phyloP scores from a whole-genome alignment of 129 eudicot genomes.

The Heracleum sosnowskyi region DNA sequence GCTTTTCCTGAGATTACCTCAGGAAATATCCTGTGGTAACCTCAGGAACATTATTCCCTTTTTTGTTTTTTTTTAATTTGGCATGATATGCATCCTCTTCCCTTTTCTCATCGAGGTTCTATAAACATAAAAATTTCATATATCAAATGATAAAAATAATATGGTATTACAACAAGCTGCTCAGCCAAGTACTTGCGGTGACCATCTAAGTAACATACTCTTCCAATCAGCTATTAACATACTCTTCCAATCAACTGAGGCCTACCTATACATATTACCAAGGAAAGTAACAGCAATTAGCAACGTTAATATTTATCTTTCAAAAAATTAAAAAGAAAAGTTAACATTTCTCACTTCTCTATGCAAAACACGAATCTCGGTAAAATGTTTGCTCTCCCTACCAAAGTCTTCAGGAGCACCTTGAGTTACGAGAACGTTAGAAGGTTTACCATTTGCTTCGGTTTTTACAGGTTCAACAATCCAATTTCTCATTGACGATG shows the following conservation, averaged over 20 bases:
- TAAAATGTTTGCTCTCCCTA: slow-evolving; percentile 85
- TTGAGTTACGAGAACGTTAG: slow-evolving; percentile 42
- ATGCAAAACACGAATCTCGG: slow-evolving; percentile 76
- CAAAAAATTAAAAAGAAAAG: too few relatives aligned
- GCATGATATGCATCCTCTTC: too few relatives aligned
- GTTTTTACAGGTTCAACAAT: slow-evolving; percentile 30
- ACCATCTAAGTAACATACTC: slow-evolving; percentile 39
- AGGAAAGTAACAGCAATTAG: not conserved
- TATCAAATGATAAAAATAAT: too few relatives aligned
- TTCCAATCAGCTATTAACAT: slow-evolving; percentile 71
- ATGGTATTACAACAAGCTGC: too few relatives aligned
- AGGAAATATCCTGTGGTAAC: too few relatives aligned
- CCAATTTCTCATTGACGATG: slow-evolving; percentile 86
- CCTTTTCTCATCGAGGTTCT: too few relatives aligned
- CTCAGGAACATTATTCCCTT: too few relatives aligned
- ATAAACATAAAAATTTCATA: too few relatives aligned
- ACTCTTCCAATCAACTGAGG: slow-evolving; percentile 69
- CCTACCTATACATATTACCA: slow-evolving; percentile 41
- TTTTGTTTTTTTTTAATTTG: too few relatives aligned
- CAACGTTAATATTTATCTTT: not conserved
- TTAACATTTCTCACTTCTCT: slow-evolving; percentile 59
- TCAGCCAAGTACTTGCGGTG: too few relatives aligned
- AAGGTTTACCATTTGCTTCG: slow-evolving; percentile 55
- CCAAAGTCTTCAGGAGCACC: slow-evolving; percentile 79
- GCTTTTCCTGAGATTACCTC: too few relatives aligned